Evolutionary conservation across 2,329 filamentous ascomycete species (phyloP).

Genomic region (Penicillium frequentans): DNA sequence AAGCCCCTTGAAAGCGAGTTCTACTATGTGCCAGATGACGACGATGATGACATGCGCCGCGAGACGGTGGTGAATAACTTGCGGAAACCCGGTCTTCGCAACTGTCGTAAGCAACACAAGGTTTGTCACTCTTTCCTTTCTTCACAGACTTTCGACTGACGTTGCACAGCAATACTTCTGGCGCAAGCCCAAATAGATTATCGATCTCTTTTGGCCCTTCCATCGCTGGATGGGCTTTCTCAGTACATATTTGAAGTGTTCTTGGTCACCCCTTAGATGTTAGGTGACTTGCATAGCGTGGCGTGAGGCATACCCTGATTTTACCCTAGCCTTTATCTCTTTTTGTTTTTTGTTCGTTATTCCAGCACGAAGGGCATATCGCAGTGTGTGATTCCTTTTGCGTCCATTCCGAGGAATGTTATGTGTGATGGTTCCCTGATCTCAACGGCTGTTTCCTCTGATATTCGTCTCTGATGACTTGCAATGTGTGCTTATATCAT

Average conservation of each 20-base stretch:
- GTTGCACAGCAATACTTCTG: slow-evolving; percentile 66
- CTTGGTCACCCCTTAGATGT: slow-evolving; percentile 23
- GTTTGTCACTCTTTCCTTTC: slow-evolving; percentile 51
- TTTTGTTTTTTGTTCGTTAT: neutral
- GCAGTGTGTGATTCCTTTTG: neutral
- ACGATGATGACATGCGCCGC: slow-evolving; percentile 74
- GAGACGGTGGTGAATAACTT: slow-evolving; percentile 82
- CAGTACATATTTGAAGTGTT: slow-evolving; percentile 38
- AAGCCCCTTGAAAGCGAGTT: slow-evolving; percentile 94
- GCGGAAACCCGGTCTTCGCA: slow-evolving; percentile 82
- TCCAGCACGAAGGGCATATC: slow-evolving; percentile 11
- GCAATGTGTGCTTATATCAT: neutral
- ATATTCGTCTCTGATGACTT: neutral
- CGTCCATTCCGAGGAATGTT: slow-evolving; percentile 1
- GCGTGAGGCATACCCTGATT: slow-evolving; percentile 42
- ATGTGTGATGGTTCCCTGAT: slow-evolving; percentile 14
- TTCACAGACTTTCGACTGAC: slow-evolving; percentile 21
- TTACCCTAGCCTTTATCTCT: slow-evolving; percentile 23
- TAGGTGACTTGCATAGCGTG: slow-evolving; percentile 43
- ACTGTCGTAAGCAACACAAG: slow-evolving; percentile 96
- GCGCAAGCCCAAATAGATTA: slow-evolving; percentile 59
- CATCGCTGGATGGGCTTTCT: slow-evolving; percentile 20
- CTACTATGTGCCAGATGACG: slow-evolving; percentile 89
- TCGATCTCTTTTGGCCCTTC: slow-evolving; percentile 4
- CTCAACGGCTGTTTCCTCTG: slow-evolving; percentile 7